Base-by-base conservation (phyloP, 352 stramenopile genomes). In the Globisporangium nagaii region DNA sequence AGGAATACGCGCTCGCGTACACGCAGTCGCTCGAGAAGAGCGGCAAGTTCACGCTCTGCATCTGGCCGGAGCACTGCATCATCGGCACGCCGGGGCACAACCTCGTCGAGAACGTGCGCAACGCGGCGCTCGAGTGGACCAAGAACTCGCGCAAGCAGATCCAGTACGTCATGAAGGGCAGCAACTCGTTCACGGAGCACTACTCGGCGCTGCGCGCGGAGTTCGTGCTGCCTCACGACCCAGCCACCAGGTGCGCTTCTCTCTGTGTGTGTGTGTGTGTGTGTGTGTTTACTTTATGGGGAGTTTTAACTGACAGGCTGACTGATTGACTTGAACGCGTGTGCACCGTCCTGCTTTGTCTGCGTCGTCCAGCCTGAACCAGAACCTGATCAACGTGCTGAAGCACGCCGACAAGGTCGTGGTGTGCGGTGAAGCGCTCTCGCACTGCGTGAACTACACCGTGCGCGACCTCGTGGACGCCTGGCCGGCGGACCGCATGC, bases 51-150 rank as follows among this genome's bases (percentile, higher is more conserved):
- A 80, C 71, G 58, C 68, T 98, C 3, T 96, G 76, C 57, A 97
- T 99, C 58, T 99, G 96, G 96, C 96, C 96, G 10, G 95, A 98
- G 66, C 96, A 99, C 69, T 99, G 96, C 75, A 67, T 98, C 31
- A 89, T 98, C 47, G 95, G 95, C 35, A 92, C 87, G 7, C 60
- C 63, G 3, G 93, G 93, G 25, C 93, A 98, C 68, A 85, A 79
- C 37, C 75, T 98, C 2, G 89, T 97, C 20, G 56, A 79, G 7
- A 57, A 71, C 47, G 83, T 99, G 30, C 73, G 85, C 41, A 63
- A 75, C 4, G 94, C 92, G 0, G 75, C 97, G 19, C 51, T 95
- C 19, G 68, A 88, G 31, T 98, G 94, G 94, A 83, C 76, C 43
- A 81, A 82, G 62, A 42, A 66, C 45, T 78, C 71, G 28, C 59